A percentile compares a stretch with the other conserved stretches of the same genome.
phyloP scores from a whole-genome alignment of 768 basidiomycete genomes.

The Lyophyllum shimeji region DNA sequence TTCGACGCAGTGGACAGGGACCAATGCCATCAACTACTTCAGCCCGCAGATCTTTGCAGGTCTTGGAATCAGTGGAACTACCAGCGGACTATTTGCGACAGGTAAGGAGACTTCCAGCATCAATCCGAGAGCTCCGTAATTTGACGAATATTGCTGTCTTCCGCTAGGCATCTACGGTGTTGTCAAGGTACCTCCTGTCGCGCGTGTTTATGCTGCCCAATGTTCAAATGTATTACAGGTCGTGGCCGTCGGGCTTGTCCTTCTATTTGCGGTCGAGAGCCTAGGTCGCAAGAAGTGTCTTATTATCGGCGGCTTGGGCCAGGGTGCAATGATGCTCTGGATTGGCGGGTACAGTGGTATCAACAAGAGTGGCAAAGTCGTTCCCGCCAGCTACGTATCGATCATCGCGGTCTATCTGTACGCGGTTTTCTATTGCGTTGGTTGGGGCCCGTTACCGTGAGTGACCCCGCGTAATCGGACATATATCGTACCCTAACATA shows the following conservation, averaged over 20 bases:
- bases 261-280: conserved; percentile 47
- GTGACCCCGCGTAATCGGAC: conserved; percentile 7
- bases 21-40: conserved; percentile 57
- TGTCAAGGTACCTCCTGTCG: conserved; percentile 26
- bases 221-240: conserved; percentile 32
- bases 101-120: conserved; percentile 27
- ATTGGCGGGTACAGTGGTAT: conserved; percentile 40
- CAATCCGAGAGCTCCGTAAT: neutral
- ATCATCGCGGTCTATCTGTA: conserved; percentile 47
- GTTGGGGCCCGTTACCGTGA: conserved; percentile 38
- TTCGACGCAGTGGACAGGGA: conserved; percentile 47
- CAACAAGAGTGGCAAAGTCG: conserved; percentile 28
- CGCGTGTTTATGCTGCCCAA: neutral
- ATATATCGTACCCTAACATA: conserved; percentile 3
- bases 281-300: conserved; percentile 50
- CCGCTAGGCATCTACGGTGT: conserved; percentile 31
- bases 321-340: conserved; percentile 48
- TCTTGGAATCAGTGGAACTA: conserved; percentile 45
- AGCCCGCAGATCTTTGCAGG: conserved; percentile 49
- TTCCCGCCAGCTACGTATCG: conserved; percentile 41
- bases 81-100: conserved; percentile 47
- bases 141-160: neutral
- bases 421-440: conserved; percentile 45
- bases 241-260: conserved; percentile 36
- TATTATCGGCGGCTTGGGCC: conserved; percentile 48